Evolutionary conservation across 495 filamentous ascomycete genomes (phyloP), one percentile per base, ranked within the genome.

Genomic region (Ramalina intermedia): DNA sequence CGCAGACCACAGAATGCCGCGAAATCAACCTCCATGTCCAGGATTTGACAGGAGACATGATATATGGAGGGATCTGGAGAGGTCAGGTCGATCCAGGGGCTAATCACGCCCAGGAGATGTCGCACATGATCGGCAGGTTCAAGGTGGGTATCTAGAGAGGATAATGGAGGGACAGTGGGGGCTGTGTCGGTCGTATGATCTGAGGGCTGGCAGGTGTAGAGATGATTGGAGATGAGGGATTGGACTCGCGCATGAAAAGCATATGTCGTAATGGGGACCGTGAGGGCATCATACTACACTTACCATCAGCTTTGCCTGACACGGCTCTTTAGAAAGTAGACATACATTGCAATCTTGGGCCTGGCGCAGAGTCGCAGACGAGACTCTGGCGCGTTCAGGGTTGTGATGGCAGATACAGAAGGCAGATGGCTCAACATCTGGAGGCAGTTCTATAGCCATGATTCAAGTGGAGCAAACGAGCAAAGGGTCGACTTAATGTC

Each of bases 371-470:
- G 83, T 67, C 50, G 76, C 59, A 14, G 79, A 64, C 8, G 78
- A 78, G 49, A 89, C 76, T 18, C 75, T 58, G 2, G 65, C 60
- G 8, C 86, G 74, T 29, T 73, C 74, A 8, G 74, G 76, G 59
- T 94, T 82, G 74, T 95, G 85, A 46, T 94, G 84, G 39, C 87
- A 88, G 49, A 94, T 73, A 55, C 81, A 89, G 58, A 91, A 88
- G 1, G 65, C 65, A 16, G 84, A 82, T 26, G 62, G 62, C 8
- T 75, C 67, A 43, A 79, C 76, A 26, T 78, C 76, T 50, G 52
- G 24, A 47, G 49, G 29, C 29, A 33, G 6, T 33, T 33, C 29
- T 7, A 33, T 33, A 33, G 29, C 29, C 29, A 33, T 33, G 7
- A 33, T 13, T 7, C 6, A 11, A 41, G 6, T 18, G 6, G 14